Percentiles rank a stretch among this genome's conserved stretches.
Evolutionary conservation across 202 grass and related monocot genomes (phyloP).

Genomic region (Schoenoplectus tabernaemontani): DNA sequence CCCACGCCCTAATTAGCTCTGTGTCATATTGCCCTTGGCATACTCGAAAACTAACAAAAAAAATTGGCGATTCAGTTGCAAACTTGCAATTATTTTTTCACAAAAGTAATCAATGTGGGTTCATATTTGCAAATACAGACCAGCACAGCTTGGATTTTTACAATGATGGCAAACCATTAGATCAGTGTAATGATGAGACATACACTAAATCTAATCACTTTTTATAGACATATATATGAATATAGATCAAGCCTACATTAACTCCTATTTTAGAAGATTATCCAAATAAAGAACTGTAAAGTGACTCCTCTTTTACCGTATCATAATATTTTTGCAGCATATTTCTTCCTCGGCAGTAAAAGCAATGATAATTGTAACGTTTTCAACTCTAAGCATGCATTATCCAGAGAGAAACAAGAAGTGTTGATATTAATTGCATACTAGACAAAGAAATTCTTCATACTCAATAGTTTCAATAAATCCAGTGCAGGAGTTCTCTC

Average conservation of each 20-base stretch:
- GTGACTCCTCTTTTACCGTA: neutral
- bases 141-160: neutral
- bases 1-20: slow-evolving; percentile 69
- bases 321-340: neutral
- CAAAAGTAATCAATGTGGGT: neutral
- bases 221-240: neutral
- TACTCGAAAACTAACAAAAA: slow-evolving; percentile 55
- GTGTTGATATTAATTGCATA: slow-evolving; percentile 12
- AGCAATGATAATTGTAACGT: neutral
- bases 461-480: slow-evolving; percentile 97
- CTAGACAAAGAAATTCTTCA: slow-evolving; percentile 2
- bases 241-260: neutral
- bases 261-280: neutral
- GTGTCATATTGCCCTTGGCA: slow-evolving; percentile 66
- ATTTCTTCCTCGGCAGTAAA: neutral
- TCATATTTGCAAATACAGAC: neutral
- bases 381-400: neutral
- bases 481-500: slow-evolving; percentile 49
- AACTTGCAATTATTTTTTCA: neutral
- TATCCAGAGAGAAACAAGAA: neutral
- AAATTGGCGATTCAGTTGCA: slow-evolving; percentile 6
- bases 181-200: neutral
- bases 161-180: neutral
- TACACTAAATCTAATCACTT: neutral
- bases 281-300: neutral